phyloP scores from a whole-genome alignment of 345 rosid species.

The Heritiera fomes region DNA sequence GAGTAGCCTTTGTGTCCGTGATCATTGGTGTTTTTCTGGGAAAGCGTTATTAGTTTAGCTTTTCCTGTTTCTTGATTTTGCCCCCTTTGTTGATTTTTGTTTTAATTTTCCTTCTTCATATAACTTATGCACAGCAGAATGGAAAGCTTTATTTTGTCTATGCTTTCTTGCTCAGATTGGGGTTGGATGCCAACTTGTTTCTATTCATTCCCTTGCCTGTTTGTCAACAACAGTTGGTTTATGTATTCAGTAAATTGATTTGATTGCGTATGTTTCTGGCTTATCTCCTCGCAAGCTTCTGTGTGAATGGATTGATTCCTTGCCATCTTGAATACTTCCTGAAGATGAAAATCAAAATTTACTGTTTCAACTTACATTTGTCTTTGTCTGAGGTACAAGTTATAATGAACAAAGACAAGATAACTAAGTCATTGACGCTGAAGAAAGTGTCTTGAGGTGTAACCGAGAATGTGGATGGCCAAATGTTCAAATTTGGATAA shows the following conservation, averaged over 20 bases:
- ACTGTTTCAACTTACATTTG: slow-evolving; percentile 48
- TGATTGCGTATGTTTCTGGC: not conserved
- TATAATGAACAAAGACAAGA: slow-evolving; percentile 76
- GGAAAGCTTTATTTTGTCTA: slow-evolving; percentile 1
- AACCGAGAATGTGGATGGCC: slow-evolving; percentile 76
- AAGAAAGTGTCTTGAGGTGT: slow-evolving; percentile 74
- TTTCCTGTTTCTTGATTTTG: not conserved
- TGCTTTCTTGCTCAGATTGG: not conserved
- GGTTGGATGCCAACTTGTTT: not conserved
- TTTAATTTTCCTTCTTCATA: not conserved
- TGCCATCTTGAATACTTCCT: not conserved
- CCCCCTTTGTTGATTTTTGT: not conserved
- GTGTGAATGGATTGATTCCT: not conserved
- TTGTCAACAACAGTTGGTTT: not conserved
- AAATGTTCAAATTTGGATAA: slow-evolving; percentile 82
- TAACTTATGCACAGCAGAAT: not conserved
- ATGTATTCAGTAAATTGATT: not conserved
- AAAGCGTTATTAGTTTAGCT: slow-evolving; percentile 57
- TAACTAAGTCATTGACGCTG: slow-evolving; percentile 73
- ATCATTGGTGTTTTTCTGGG: slow-evolving; percentile 77
- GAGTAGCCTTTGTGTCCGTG: slow-evolving; percentile 72
- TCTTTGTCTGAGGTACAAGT: slow-evolving; percentile 54
- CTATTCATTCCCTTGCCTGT: slow-evolving; percentile 1
- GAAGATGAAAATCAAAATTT: not conserved
- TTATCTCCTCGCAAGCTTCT: no score